Conservation (phyloP, 1,139 yeast species). For the Zygoascus hellenicus region DNA sequence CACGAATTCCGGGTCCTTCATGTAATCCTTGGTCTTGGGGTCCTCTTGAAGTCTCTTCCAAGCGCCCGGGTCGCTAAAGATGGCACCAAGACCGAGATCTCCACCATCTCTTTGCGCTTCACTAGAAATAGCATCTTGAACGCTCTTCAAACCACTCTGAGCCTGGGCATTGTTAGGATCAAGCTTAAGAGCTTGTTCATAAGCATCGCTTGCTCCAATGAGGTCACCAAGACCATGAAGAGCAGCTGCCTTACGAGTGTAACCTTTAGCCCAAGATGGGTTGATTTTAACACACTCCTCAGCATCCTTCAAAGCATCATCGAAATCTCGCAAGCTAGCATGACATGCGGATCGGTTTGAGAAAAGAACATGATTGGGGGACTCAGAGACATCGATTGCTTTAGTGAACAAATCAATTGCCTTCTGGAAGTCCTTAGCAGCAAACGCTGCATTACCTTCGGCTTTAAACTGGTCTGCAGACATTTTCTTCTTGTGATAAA, state of each 20-base stretch:
- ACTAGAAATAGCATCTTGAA: slow-evolving; percentile 48
- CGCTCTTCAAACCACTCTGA: slow-evolving; percentile 68
- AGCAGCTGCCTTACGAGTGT: slow-evolving; percentile 91
- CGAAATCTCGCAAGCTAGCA: slow-evolving; percentile 71
- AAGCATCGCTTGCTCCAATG: slow-evolving; percentile 51
- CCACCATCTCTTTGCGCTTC: slow-evolving; percentile 38
- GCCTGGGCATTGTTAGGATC: slow-evolving; percentile 87
- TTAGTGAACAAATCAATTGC: slow-evolving; percentile 78
- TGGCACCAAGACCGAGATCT: slow-evolving; percentile 69
- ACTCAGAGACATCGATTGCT: slow-evolving; percentile 78
- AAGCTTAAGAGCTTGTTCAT: slow-evolving; percentile 74
- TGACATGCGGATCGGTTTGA: slow-evolving; percentile 94
- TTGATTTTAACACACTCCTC: slow-evolving; percentile 73
- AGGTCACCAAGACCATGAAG: slow-evolving; percentile 75
- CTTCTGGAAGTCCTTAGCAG: slow-evolving; percentile 72
- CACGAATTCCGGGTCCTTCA: slow-evolving; percentile 84
- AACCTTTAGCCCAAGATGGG: slow-evolving; percentile 90
- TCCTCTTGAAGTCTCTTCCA: slow-evolving; percentile 68
- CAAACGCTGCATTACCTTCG: slow-evolving; percentile 85
- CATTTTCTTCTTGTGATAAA: slow-evolving; percentile 14
- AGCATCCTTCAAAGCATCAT: slow-evolving; percentile 77
- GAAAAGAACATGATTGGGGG: slow-evolving; percentile 83
- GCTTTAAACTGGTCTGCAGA: slow-evolving; percentile 30
- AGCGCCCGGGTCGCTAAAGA: slow-evolving; percentile 76
- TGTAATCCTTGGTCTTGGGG: slow-evolving; percentile 80